Evolutionary conservation across 768 basidiomycete genomes (phyloP).

Genomic region (Rhodocollybia butyracea): DNA sequence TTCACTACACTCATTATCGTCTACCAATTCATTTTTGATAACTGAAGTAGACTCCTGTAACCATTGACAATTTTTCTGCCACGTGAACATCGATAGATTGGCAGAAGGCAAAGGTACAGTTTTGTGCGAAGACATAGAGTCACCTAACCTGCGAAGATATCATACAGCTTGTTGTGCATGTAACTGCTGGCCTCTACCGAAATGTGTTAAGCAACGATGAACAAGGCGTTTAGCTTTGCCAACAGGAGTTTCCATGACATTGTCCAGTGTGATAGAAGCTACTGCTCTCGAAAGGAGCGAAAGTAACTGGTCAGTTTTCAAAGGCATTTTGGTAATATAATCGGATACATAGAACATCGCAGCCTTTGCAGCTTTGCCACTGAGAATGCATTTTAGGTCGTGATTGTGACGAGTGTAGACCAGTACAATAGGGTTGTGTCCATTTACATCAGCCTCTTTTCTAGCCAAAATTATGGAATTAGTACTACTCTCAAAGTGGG

Average conservation of each 20-base stretch:
- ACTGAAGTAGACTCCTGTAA: too few species aligned
- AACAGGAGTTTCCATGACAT: background rate
- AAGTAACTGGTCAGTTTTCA: slow-evolving; percentile 16
- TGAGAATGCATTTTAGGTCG: slow-evolving; percentile 30
- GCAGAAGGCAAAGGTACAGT: slow-evolving; percentile 24
- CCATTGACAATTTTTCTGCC: background rate
- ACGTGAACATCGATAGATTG: slow-evolving; percentile 5
- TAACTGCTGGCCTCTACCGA: slow-evolving; percentile 25
- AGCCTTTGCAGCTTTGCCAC: slow-evolving; percentile 28
- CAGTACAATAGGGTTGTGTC: slow-evolving; percentile 28
- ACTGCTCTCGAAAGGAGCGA: slow-evolving; percentile 23
- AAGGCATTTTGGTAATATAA: slow-evolving; percentile 31
- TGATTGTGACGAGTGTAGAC: slow-evolving; percentile 33
- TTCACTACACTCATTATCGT: background rate
- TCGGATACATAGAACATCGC: slow-evolving; percentile 33
- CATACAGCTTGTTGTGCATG: slow-evolving; percentile 30
- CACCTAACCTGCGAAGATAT: slow-evolving; percentile 23
- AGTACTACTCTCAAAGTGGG: slow-evolving; percentile 24
- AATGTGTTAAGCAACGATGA: slow-evolving; percentile 28
- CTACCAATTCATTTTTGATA: too few species aligned
- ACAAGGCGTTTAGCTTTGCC: slow-evolving; percentile 18
- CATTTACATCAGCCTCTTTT: slow-evolving; percentile 25
- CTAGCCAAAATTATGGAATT: slow-evolving; percentile 28
- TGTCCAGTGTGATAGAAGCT: background rate
- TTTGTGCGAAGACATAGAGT: slow-evolving; percentile 23